Evolutionary conservation across 768 basidiomycete genomes (phyloP).

Genomic region (Sistotremastrum suecicum): DNA sequence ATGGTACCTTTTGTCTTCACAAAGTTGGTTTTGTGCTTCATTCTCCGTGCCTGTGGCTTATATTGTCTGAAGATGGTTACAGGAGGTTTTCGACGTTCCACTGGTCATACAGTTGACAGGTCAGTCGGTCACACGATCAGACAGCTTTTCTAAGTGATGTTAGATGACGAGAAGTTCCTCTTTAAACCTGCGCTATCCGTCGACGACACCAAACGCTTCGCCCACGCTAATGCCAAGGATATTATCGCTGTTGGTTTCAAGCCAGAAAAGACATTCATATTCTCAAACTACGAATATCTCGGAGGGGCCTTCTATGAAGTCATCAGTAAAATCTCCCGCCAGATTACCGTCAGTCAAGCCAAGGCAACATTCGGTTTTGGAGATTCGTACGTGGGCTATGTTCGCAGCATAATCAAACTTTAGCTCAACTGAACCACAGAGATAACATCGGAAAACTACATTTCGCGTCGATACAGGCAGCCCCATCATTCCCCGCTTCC

Average conservation of each 20-base stretch:
- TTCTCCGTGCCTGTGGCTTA: not conserved
- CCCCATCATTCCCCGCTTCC: conserved; percentile 94
- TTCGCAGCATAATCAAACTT: not conserved
- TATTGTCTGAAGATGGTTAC: conserved; percentile 61
- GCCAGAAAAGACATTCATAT: conserved; percentile 88
- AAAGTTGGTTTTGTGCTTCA: conserved; percentile 41
- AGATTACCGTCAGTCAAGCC: conserved; percentile 86
- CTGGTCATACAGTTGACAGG: conserved; percentile 94
- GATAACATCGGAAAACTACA: conserved; percentile 98
- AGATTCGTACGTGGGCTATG: conserved; percentile 56
- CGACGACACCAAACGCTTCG: conserved; percentile 74
- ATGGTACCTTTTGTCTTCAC: conserved; percentile 97
- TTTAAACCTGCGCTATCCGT: conserved; percentile 92
- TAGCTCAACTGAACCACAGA: conserved; percentile 24
- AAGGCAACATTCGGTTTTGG: conserved; percentile 94
- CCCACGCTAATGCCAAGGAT: conserved; percentile 79
- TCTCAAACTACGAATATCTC: conserved; percentile 81
- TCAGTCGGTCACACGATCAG: conserved; percentile 14
- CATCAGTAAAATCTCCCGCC: conserved; percentile 81
- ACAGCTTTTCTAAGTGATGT: not conserved
- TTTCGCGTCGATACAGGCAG: conserved; percentile 90
- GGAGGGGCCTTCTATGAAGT: conserved; percentile 92
- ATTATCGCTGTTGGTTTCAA: conserved; percentile 96
- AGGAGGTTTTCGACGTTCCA: conserved; percentile 90
- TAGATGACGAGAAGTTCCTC: conserved; percentile 97